These are phyloP conservation scores for Hirschioporus abietinus DNA, from an alignment of 768 basidiomycete genomes.

Conservation along the genomic window DNA sequence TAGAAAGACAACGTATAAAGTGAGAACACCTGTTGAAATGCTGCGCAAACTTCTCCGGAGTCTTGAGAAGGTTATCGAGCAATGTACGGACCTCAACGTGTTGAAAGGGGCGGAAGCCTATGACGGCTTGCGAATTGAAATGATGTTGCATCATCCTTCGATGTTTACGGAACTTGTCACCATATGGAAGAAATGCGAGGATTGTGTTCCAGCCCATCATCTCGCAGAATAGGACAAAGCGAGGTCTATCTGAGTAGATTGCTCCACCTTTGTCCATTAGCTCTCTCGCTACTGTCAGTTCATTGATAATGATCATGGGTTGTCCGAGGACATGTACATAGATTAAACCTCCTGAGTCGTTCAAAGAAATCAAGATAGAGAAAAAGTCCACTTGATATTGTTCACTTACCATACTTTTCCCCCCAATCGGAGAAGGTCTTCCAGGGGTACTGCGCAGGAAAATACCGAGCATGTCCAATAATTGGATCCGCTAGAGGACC, in stretches of 20 bases:
- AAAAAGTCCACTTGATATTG: neutral
- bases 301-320: constrained; percentile 23
- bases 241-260: constrained; percentile 24
- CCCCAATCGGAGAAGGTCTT: constrained; percentile 12
- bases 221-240: constrained; percentile 15
- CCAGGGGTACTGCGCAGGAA: constrained; percentile 13
- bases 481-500: constrained; percentile 15
- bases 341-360: constrained; percentile 16
- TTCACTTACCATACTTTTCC: constrained; percentile 12
- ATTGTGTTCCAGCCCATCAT: constrained; percentile 17
- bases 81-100: constrained; percentile 12
- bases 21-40: constrained; percentile 11
- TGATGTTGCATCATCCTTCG: constrained; percentile 64
- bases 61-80: constrained; percentile 11
- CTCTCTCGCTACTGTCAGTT: constrained; percentile 19
- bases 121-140: constrained; percentile 36
- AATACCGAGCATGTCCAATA: constrained; percentile 15
- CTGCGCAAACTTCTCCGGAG: constrained; percentile 10
- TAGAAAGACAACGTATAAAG: neutral
- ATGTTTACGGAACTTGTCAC: constrained; percentile 41
- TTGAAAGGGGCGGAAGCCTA: constrained; percentile 10
- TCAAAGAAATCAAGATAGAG: neutral
- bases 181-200: constrained; percentile 10
- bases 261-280: constrained; percentile 22
- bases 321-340: constrained; percentile 16